Percentiles rank a stretch among this genome's conserved stretches.
These are phyloP conservation scores for Ochetophila trinervis DNA, from an alignment of 306 rosid genomes.

Conservation along the genomic window DNA sequence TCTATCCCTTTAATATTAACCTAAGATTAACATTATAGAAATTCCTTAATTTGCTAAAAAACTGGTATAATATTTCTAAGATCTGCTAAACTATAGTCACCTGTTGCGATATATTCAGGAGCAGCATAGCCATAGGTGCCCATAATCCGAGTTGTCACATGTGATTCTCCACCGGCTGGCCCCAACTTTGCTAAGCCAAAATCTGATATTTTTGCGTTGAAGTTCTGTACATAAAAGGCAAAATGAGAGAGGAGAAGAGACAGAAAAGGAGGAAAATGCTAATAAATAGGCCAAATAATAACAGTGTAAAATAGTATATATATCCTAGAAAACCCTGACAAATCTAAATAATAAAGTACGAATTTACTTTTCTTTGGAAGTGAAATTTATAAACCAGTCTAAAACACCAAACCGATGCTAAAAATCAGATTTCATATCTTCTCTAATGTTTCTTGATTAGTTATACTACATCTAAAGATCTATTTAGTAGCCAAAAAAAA, in stretches of 20 bases:
- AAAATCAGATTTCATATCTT: background rate
- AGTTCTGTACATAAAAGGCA: constrained; percentile 40
- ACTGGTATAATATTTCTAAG: background rate
- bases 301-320: background rate
- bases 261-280: background rate
- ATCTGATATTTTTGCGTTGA: constrained; percentile 78
- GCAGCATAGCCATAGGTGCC: constrained; percentile 90
- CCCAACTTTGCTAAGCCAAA: constrained; percentile 90
- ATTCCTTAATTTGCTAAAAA: background rate
- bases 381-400: background rate
- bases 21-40: background rate
- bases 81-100: constrained; percentile 31
- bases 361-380: background rate
- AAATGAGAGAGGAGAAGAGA: background rate
- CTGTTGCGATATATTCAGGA: constrained; percentile 84
- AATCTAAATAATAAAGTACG: background rate
- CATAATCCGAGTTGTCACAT: constrained; percentile 80
- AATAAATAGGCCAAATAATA: background rate
- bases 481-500: background rate
- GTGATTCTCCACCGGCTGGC: constrained; percentile 67
- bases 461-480: background rate
- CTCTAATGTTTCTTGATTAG: background rate
- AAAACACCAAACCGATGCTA: background rate
- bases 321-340: background rate
- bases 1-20: background rate